Percentiles rank a stretch among this genome's conserved stretches.
These are phyloP conservation scores for Fusarium phyllophilum DNA, from an alignment of 2,329 filamentous ascomycete species.

Conservation along the genomic window DNA sequence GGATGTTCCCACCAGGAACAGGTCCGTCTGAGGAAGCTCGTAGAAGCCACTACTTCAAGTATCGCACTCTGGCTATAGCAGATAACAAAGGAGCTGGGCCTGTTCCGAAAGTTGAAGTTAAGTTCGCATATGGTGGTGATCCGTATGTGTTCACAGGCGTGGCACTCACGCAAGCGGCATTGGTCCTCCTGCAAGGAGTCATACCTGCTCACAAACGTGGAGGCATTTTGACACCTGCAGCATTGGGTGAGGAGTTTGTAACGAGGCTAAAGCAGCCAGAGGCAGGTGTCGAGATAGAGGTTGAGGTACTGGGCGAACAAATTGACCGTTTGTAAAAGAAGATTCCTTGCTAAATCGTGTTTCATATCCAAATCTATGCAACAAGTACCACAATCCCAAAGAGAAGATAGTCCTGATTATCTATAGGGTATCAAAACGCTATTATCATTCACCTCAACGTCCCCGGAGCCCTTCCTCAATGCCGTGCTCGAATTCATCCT, in stretches of 20 bases:
- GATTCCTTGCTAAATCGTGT: slow-evolving; percentile 10
- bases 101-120: slow-evolving; percentile 10
- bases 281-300: slow-evolving; percentile 21
- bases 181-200: slow-evolving; percentile 25
- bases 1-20: slow-evolving; percentile 30
- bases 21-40: slow-evolving; percentile 26
- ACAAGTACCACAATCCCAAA: slow-evolving; percentile 1
- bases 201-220: slow-evolving; percentile 19
- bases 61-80: slow-evolving; percentile 25
- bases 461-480: slow-evolving; percentile 30
- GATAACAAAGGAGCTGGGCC: background rate
- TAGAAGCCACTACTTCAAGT: slow-evolving; percentile 18
- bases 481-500: slow-evolving; percentile 37
- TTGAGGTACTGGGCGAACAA: background rate
- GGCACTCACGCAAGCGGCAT: slow-evolving; percentile 30
- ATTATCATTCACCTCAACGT: slow-evolving; percentile 17
- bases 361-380: slow-evolving; percentile 14
- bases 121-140: slow-evolving; percentile 28
- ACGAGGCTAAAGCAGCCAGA: slow-evolving; percentile 15
- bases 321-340: background rate
- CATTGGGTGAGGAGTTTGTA: slow-evolving; percentile 24
- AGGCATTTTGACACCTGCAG: slow-evolving; percentile 35
- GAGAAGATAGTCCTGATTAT: slow-evolving; percentile 22
- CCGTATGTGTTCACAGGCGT: slow-evolving; percentile 36
- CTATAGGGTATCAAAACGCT: slow-evolving; percentile 42